Evolutionary conservation across 345 rosid species (phyloP), one percentile per base, ranked within the genome.

Genomic region (Clarkia xantiana): DNA sequence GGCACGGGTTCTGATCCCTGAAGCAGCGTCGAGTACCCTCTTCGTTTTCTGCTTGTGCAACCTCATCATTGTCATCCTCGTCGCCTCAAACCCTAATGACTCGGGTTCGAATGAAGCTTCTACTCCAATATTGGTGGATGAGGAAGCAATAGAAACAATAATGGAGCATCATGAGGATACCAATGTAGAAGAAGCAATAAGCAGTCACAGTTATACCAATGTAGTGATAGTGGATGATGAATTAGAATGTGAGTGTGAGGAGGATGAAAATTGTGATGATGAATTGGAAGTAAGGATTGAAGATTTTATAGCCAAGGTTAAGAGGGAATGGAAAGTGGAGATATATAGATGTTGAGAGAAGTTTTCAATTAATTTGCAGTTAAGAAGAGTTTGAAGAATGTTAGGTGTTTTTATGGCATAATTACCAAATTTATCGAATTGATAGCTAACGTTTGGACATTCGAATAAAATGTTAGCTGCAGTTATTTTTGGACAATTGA

Each of bases 251-350:
- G 70, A 57, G 6, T n/a, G 12, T 0, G 68, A 65, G 5, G 66
- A 55, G 20, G 70, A 46, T 0, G 63, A 12, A 0, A 20, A 46
- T 18, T 20, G 16, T 1, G 40, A 64, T 0, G 69, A 78, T 58
- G 70, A 72, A 54, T 58, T 79, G 51, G 59, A 68, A 48, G 79
- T 58, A 71, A 65, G 77, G 58, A 62, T 63, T 9, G 86, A 84
- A 61, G 79, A 76, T 40, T 79, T 81, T 39, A 81, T 79, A 20
- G 60, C 53, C 12, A 73, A 76, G 47, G 71, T 77, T 18, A 73
- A 73, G 36, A 58, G 58, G 15, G 77, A 65, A 61, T 79, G 90
- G 90, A 73, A 47, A 52, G 64, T 52, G 50, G 84, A 84, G 49
- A 59, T n/a, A n/a, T n/a, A n/a, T n/a, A n/a, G n/a, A n/a, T n/a